Base-by-base conservation (phyloP, 441 rosid species). In the Euphorbia celastroides region DNA sequence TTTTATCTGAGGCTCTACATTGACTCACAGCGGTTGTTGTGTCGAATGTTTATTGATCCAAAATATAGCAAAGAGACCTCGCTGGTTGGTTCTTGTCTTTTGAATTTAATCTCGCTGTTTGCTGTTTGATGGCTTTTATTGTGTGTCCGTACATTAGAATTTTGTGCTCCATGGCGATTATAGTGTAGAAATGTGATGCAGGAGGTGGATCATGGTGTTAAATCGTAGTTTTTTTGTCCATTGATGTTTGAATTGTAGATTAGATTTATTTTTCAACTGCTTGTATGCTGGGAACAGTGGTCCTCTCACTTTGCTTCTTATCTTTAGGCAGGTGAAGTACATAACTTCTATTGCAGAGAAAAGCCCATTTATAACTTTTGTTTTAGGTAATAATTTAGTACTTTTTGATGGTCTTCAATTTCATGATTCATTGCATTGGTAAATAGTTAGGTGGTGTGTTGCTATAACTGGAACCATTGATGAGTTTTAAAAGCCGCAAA, bases 301-400 rank as follows among this genome's bases (percentile, higher is more conserved):
- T n/a, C n/a, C n/a, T 59, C 30, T 17, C 22, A 48, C 70, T 67
- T 14, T 70, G 79, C 59, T 20, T 75, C 72, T 67, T 78, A 34
- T 67, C 62, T 57, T 16, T 74, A 80, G n/a, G n/a, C 78, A 86
- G 90, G 81, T 68, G 64, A 25, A 52, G 26, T 81, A 74, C 68
- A 73, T 62, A 73, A 34, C 67, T 27, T 73, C 56, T 28, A 30
- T 70, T 59, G 72, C 75, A 67, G 86, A 73, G 77, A 85, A 77
- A 77, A 61, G 71, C 67, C 88, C 84, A 20, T 89, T 86, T 72
- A 86, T 91, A 62, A 83, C 90, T 63, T 93, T 93, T 73, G 97
- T 93, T 54, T 69, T 93, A 52, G 99, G 99, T 89, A 66, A 80
- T 52, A 22, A 34, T 25, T 28, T 12, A 22, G 59, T 20, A 9